Evolutionary conservation across 2,329 filamentous ascomycete species (phyloP).

Genomic region (Diaporthe sp.): DNA sequence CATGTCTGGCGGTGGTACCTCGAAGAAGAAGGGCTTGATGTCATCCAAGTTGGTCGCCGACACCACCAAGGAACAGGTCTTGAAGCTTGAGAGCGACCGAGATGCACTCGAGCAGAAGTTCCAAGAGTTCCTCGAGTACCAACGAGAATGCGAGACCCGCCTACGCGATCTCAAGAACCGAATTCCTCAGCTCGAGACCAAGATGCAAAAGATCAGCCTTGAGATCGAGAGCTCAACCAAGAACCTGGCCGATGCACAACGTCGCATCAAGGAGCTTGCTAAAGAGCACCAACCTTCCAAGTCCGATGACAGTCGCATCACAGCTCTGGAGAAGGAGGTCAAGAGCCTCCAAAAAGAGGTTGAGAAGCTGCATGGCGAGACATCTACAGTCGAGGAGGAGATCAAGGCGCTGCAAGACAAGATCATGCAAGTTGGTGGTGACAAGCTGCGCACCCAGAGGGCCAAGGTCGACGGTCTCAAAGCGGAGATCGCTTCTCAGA

Average conservation of each 20-base stretch:
- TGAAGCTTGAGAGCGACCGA: conserved; percentile 87
- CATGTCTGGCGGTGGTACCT: conserved; percentile 96
- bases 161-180: conserved; percentile 80
- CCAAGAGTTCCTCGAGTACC: conserved; percentile 85
- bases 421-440: conserved; percentile 98
- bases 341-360: conserved; percentile 81
- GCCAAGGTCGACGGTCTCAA: conserved; percentile 91
- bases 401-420: conserved; percentile 94
- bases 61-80: conserved; percentile 87
- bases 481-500: conserved; percentile 83
- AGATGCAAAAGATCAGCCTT: conserved; percentile 89
- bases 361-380: conserved; percentile 83
- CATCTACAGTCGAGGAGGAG: conserved; percentile 89
- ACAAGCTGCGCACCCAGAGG: conserved; percentile 90
- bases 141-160: conserved; percentile 81
- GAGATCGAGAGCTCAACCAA: conserved; percentile 89
- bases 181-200: conserved; percentile 87
- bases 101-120: conserved; percentile 88
- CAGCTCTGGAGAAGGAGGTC: conserved; percentile 82
- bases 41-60: conserved; percentile 94
- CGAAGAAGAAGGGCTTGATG: conserved; percentile 93
- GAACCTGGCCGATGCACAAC: conserved; percentile 86
- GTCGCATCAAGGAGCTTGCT: conserved; percentile 86
- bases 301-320: conserved; percentile 80
- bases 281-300: conserved; percentile 86